A percentile compares a stretch with the other conserved stretches of the same genome.
Conservation (phyloP, 495 filamentous ascomycete genomes). For the Penicillium bovifimosum region DNA sequence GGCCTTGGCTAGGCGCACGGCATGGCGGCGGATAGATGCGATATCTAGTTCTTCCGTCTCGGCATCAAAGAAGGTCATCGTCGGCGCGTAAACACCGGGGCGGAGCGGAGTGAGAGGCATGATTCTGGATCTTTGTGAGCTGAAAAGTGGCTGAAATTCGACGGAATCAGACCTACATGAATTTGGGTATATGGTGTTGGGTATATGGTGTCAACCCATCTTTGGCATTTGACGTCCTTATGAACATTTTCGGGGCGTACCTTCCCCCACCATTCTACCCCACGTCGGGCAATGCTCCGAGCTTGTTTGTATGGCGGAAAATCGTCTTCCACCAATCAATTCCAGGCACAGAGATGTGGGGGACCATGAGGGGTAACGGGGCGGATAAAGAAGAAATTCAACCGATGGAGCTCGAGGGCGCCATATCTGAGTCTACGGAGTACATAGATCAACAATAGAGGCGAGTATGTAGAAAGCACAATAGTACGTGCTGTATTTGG, state of each 20-base stretch:
- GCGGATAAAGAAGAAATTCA: background rate
- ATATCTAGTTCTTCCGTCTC: conserved; percentile 80
- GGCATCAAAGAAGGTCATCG: conserved; percentile 84
- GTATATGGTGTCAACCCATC: conserved; percentile 1
- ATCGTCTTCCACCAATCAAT: conserved; percentile 22
- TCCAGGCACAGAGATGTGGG: conserved; percentile 13
- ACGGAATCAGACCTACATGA: background rate
- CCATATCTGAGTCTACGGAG: background rate
- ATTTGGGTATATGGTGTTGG: too few species aligned
- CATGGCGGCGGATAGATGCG: conserved; percentile 70
- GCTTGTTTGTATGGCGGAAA: conserved; percentile 20
- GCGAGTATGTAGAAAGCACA: too few species aligned
- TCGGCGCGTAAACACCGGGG: conserved; percentile 82
- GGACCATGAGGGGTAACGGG: conserved; percentile 9
- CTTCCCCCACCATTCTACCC: conserved; percentile 10
- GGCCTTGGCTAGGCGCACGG: conserved; percentile 71
- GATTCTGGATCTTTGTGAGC: conserved; percentile 10
- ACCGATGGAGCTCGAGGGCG: background rate
- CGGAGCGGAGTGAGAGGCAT: conserved; percentile 58
- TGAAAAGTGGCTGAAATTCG: background rate
- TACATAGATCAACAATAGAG: background rate
- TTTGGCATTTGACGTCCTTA: background rate
- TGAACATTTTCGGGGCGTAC: background rate
- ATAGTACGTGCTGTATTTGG: too few species aligned
- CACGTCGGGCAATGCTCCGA: conserved; percentile 28